Percentiles rank a stretch among this genome's conserved stretches.
phyloP scores from a whole-genome alignment of 495 filamentous ascomycete genomes.

The Penicillium pulvis region DNA sequence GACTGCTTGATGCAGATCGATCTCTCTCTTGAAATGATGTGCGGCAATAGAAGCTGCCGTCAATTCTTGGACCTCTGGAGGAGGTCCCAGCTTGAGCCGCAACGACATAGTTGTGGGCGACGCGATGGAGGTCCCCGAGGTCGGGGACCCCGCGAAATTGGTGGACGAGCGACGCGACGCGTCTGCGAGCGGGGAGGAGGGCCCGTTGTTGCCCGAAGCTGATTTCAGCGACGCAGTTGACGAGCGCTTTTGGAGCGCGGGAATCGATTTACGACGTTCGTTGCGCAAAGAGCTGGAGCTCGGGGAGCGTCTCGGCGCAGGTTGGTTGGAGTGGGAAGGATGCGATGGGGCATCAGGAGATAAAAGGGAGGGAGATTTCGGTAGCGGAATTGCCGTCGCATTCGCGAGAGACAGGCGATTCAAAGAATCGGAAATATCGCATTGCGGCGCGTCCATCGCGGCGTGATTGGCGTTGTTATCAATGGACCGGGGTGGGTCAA shows the following conservation, averaged over 20 bases:
- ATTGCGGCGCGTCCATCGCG: slow-evolving; percentile 16
- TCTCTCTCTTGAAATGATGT: slow-evolving; percentile 68
- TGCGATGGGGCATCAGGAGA: slow-evolving; percentile 35
- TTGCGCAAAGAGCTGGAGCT: slow-evolving; percentile 54
- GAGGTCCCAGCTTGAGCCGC: not conserved
- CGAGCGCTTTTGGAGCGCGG: slow-evolving; percentile 46
- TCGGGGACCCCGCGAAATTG: slow-evolving; percentile 43
- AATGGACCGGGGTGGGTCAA: slow-evolving; percentile 31
- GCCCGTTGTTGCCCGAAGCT: slow-evolving; percentile 27
- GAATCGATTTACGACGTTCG: slow-evolving; percentile 45
- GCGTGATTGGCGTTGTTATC: slow-evolving; percentile 25
- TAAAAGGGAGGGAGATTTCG: slow-evolving; percentile 45
- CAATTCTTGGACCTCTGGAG: slow-evolving; percentile 35
- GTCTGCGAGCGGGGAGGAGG: slow-evolving; percentile 37
- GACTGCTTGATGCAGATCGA: slow-evolving; percentile 60
- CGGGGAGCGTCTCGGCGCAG: slow-evolving; percentile 50
- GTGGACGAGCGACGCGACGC: slow-evolving; percentile 51
- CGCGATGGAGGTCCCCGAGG: slow-evolving; percentile 24
- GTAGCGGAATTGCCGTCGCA: slow-evolving; percentile 45
- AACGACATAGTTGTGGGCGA: slow-evolving; percentile 20
- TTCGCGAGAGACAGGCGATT: slow-evolving; percentile 50
- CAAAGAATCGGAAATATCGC: slow-evolving; percentile 42
- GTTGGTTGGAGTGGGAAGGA: slow-evolving; percentile 20
- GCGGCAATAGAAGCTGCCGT: slow-evolving; percentile 71
- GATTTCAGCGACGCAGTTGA: slow-evolving; percentile 49